Percentiles rank a stretch among this genome's conserved stretches.
Conservation (phyloP, 495 filamentous ascomycete genomes). For the Chlorociboria aeruginascens region DNA sequence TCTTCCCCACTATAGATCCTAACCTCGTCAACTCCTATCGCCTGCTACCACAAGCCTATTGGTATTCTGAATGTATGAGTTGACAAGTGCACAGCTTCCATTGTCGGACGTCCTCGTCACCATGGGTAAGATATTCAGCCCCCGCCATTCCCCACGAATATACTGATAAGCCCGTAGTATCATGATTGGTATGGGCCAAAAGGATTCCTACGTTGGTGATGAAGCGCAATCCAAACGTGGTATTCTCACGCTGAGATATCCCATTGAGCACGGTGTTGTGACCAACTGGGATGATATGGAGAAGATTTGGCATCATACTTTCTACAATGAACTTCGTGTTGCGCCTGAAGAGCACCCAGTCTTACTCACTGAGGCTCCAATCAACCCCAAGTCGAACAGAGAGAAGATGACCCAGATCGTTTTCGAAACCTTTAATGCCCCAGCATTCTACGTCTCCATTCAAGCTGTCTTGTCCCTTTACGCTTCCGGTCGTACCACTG, state of each 20-base stretch:
- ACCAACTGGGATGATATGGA: slow-evolving; percentile 99
- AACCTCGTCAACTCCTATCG: neutral
- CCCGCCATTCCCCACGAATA: slow-evolving; percentile 8
- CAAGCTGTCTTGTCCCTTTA: slow-evolving; percentile 98
- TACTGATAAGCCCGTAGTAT: slow-evolving; percentile 50
- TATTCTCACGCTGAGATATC: slow-evolving; percentile 98
- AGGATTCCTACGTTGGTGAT: slow-evolving; percentile 99
- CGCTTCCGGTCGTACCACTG: slow-evolving; percentile 98
- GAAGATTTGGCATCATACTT: slow-evolving; percentile 99
- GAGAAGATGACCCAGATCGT: slow-evolving; percentile 99
- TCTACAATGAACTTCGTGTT: slow-evolving; percentile 99
- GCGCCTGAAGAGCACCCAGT: slow-evolving; percentile 99
- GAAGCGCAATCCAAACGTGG: slow-evolving; percentile 99
- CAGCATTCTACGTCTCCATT: slow-evolving; percentile 99
- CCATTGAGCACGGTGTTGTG: slow-evolving; percentile 99
- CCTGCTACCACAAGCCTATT: neutral
- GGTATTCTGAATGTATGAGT: no score
- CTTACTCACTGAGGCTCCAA: slow-evolving; percentile 95
- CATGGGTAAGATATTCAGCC: slow-evolving; percentile 70
- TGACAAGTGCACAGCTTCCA: slow-evolving; percentile 56
- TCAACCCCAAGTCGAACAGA: slow-evolving; percentile 99
- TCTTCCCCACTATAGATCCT: slow-evolving; percentile 8
- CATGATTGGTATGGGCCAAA: slow-evolving; percentile 99
- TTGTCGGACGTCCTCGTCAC: slow-evolving; percentile 98
- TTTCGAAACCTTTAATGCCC: slow-evolving; percentile 99